A percentile compares a stretch with the other conserved stretches of the same genome.
Evolutionary conservation across 1,284 basidiomycete genomes (phyloP).

Genomic region (Heterobasidion occidentale): DNA sequence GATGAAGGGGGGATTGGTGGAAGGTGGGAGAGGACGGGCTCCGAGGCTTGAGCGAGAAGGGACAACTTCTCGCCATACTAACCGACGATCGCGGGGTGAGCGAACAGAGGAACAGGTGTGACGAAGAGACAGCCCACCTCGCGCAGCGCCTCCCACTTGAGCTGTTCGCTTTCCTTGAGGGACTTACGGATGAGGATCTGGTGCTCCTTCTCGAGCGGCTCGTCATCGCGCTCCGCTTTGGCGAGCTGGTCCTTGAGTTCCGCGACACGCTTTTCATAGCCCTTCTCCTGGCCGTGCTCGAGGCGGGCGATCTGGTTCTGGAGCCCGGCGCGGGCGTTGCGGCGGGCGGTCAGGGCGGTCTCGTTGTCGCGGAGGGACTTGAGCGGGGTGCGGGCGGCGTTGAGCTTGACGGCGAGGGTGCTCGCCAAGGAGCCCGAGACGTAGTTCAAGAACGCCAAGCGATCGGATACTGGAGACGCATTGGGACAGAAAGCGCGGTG

Average conservation of each 20-base stretch:
- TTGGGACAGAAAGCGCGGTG: neutral
- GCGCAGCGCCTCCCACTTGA: conserved; percentile 70
- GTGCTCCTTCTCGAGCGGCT: conserved; percentile 55
- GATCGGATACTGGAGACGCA: conserved; percentile 51
- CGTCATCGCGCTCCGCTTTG: conserved; percentile 57
- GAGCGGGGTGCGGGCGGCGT: conserved; percentile 52
- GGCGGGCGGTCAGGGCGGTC: conserved; percentile 45
- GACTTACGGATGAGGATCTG: conserved; percentile 67
- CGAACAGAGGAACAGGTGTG: neutral
- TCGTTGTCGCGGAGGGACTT: conserved; percentile 71
- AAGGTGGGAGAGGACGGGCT: conserved; percentile 48
- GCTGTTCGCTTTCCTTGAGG: conserved; percentile 58
- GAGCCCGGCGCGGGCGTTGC: conserved; percentile 48
- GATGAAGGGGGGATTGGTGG: conserved; percentile 53
- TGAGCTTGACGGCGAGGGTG: conserved; percentile 51
- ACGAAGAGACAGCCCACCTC: conserved; percentile 41
- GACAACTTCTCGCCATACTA: conserved; percentile 73
- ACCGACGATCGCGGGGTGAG: conserved; percentile 2
- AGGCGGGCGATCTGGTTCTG: conserved; percentile 54
- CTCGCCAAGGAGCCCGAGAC: conserved; percentile 58
- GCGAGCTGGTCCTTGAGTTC: conserved; percentile 60
- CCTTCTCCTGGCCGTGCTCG: conserved; percentile 56
- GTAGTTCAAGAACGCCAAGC: conserved; percentile 72
- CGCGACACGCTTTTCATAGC: conserved; percentile 49
- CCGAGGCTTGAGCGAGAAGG: conserved; percentile 61